phyloP scores from a whole-genome alignment of 805 yeast species.

The Monosporozyma solicola region DNA sequence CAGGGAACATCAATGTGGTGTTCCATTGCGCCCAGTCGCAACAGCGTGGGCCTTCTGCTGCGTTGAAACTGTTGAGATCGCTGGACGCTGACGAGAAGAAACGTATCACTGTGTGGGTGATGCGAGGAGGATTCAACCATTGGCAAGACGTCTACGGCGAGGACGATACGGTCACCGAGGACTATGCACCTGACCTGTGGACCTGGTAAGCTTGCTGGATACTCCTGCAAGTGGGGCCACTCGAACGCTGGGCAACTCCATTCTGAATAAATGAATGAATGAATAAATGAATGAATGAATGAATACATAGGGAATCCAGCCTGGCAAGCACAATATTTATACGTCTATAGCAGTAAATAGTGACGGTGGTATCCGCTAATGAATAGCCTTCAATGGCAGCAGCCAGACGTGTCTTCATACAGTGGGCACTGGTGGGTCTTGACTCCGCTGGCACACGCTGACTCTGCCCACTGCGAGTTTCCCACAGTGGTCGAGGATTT shows the following conservation, averaged over 20 bases:
- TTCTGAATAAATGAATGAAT: too few relatives aligned
- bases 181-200: conserved; percentile 41
- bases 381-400: too few relatives aligned
- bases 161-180: conserved; percentile 56
- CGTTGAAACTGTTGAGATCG: conserved; percentile 45
- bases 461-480: neutral
- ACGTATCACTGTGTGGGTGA: conserved; percentile 50
- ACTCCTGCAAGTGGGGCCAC: neutral
- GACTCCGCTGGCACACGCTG: too few relatives aligned
- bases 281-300: too few relatives aligned
- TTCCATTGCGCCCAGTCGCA: conserved; percentile 91
- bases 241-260: neutral
- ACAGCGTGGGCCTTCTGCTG: conserved; percentile 84
- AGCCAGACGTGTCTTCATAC: too few relatives aligned
- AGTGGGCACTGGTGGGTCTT: too few relatives aligned
- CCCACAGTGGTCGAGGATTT: neutral
- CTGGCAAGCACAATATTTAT: too few relatives aligned
- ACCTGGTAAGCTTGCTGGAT: conserved; percentile 7
- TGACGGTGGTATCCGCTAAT: too few relatives aligned
- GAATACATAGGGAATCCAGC: too few relatives aligned
- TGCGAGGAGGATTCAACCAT: conserved; percentile 74
- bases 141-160: conserved; percentile 77
- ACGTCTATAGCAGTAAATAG: too few relatives aligned
- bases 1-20: conserved; percentile 33
- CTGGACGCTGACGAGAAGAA: conserved; percentile 21